Conservation (phyloP, 2,329 filamentous ascomycete species). For the Apiospora saccharicola region DNA sequence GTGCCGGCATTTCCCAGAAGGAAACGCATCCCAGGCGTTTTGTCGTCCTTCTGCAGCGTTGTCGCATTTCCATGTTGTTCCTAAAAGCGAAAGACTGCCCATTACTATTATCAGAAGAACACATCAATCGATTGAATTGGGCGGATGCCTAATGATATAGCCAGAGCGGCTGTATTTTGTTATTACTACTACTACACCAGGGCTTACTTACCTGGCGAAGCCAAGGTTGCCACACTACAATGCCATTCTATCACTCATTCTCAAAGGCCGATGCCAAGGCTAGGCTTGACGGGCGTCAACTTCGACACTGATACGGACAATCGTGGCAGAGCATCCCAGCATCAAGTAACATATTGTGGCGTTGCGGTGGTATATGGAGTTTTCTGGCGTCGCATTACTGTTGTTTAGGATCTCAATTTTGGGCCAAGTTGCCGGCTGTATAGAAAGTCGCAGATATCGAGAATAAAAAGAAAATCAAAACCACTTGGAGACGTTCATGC, state of each 20-base stretch:
- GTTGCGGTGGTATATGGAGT: constrained; percentile 16
- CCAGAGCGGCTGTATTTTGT: background rate
- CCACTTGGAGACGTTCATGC: background rate
- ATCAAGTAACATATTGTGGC: constrained; percentile 22
- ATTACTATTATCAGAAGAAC: background rate
- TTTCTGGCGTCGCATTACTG: constrained; percentile 13
- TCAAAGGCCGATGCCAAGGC: background rate
- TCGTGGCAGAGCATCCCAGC: constrained; percentile 11
- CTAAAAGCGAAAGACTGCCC: constrained; percentile 16
- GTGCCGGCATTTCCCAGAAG: background rate
- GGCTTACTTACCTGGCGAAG: background rate
- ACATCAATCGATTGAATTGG: background rate
- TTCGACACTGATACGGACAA: background rate
- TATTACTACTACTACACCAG: background rate
- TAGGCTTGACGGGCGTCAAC: background rate
- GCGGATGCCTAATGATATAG: background rate
- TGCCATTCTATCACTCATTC: constrained; percentile 13
- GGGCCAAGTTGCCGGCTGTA: constrained; percentile 15
- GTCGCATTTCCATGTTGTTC: constrained; percentile 7
- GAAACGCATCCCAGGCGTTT: constrained; percentile 1
- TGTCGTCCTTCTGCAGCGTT: constrained; percentile 15
- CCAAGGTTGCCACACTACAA: background rate
- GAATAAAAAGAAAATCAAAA: constrained; percentile 5
- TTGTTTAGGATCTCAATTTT: constrained; percentile 21
- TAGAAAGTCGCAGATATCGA: constrained; percentile 22